Conservation (phyloP, 257 asterid genomes). For the Gynochthodes officinalis region DNA sequence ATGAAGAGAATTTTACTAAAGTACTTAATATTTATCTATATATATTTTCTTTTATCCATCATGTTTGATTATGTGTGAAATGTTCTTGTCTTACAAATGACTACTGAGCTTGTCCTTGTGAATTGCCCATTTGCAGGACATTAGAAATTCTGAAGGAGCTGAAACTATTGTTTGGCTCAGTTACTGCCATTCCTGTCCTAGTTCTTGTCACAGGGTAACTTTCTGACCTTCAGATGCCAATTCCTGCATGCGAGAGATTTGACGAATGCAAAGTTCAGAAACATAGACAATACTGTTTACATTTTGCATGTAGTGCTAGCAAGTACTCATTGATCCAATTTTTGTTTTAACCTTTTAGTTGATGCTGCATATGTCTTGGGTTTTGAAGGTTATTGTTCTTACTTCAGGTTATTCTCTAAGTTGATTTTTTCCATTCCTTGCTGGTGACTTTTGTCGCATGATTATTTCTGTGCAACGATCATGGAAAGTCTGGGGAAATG, state of each 20-base stretch:
- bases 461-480: neutral
- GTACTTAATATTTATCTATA: neutral
- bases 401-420: neutral
- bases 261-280: neutral
- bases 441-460: neutral
- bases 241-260: neutral
- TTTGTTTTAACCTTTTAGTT: neutral
- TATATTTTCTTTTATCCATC: neutral
- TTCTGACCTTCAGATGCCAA: constrained; percentile 6
- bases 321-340: neutral
- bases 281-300: neutral
- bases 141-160: constrained; percentile 66
- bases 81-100: constrained; percentile 2
- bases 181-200: constrained; percentile 55
- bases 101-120: neutral
- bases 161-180: constrained; percentile 57
- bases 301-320: neutral
- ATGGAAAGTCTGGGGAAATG: neutral
- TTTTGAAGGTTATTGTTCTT: neutral
- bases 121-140: constrained; percentile 49
- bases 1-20: neutral
- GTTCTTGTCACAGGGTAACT: constrained; percentile 69
- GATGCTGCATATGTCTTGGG: neutral
- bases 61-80: neutral
- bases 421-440: neutral